phyloP scores from a whole-genome alignment of 306 rosid species.

The Chamaecrista fasciculata region DNA sequence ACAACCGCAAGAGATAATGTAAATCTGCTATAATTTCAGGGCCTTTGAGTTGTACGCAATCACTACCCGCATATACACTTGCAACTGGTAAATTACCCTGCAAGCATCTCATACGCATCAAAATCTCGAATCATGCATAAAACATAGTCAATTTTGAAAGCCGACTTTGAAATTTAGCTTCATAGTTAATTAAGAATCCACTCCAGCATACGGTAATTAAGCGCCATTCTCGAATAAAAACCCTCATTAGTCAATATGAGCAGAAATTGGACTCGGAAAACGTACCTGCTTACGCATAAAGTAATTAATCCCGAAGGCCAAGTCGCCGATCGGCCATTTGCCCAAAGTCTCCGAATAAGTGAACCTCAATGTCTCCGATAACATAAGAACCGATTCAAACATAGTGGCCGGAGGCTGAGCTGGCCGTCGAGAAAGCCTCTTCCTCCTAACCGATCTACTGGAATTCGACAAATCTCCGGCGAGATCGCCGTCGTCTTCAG shows the following conservation, averaged over 20 bases:
- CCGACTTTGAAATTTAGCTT: neutral
- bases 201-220: neutral
- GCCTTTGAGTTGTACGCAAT: slow-evolving; percentile 59
- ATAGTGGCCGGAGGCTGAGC: slow-evolving; percentile 81
- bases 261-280: neutral
- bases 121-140: neutral
- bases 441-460: slow-evolving; percentile 40
- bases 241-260: neutral
- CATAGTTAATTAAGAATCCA: neutral
- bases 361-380: slow-evolving; percentile 73
- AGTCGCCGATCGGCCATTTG: slow-evolving; percentile 84
- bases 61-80: slow-evolving; percentile 65
- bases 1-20: slow-evolving; percentile 50
- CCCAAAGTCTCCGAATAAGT: slow-evolving; percentile 78
- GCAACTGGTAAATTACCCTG: slow-evolving; percentile 74
- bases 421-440: slow-evolving; percentile 61
- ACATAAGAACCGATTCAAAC: slow-evolving; percentile 60
- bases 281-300: slow-evolving; percentile 75
- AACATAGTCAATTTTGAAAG: neutral
- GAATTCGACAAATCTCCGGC: slow-evolving; percentile 41
- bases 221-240: neutral
- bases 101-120: slow-evolving; percentile 14
- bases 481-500: slow-evolving; percentile 35
- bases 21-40: slow-evolving; percentile 49
- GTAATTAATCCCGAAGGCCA: slow-evolving; percentile 82